Conservation (phyloP, 108 stramenopile genomes). For the Skeletonema marinoi region DNA sequence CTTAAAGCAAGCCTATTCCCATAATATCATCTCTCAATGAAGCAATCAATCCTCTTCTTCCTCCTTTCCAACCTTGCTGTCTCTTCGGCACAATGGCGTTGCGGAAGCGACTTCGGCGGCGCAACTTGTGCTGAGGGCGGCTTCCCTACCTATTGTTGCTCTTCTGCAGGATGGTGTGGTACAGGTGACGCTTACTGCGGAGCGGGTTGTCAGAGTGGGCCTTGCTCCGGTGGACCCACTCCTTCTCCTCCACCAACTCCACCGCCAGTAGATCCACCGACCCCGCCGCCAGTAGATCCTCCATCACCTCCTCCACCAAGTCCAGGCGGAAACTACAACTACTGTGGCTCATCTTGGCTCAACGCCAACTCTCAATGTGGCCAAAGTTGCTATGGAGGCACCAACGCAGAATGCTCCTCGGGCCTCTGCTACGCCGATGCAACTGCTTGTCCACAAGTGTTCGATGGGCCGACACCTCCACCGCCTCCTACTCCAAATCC, state of each 20-base stretch:
- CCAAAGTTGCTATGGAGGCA: not conserved
- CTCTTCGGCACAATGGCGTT: not conserved
- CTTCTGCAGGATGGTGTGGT: not conserved
- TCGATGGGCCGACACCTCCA: not conserved
- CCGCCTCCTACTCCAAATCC: not conserved
- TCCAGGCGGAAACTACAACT: conserved; percentile 1
- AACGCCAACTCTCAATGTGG: not conserved
- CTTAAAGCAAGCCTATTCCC: too few species aligned
- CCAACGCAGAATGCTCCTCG: not conserved
- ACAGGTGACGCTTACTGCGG: not conserved
- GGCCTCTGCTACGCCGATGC: not conserved
- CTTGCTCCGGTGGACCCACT: not conserved
- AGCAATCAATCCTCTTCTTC: not conserved
- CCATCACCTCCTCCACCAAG: not conserved
- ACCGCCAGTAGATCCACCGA: not conserved
- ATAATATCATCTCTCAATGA: too few species aligned
- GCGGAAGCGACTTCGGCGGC: not conserved
- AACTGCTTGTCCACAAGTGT: not conserved
- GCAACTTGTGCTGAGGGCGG: not conserved
- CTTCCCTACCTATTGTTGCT: not conserved
- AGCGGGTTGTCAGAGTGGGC: not conserved
- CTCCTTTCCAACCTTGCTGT: not conserved
- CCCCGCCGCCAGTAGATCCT: not conserved
- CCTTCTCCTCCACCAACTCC: too few species aligned
- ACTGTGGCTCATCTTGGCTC: not conserved